Evolutionary conservation across 2,329 filamentous ascomycete species (phyloP).

Genomic region (Colletotrichum lentis): DNA sequence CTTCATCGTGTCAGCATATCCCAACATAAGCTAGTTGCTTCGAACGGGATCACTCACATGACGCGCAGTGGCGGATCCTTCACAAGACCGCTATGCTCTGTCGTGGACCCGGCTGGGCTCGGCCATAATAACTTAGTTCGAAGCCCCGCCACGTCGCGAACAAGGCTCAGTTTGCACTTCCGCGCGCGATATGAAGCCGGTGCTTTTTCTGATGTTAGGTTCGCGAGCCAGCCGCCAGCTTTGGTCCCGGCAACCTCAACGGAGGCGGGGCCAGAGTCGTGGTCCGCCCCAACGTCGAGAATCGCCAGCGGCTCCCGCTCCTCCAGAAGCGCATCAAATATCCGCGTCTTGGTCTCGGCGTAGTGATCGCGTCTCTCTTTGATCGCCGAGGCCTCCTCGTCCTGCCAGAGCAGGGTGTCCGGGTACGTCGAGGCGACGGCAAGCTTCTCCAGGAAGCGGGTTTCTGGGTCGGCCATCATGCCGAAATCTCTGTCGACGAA

Average conservation of each 20-base stretch:
- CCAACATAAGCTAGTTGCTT: neutral
- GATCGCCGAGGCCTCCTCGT: neutral
- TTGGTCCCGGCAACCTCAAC: neutral
- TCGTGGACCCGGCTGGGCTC: neutral
- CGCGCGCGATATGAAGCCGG: neutral
- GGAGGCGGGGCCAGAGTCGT: neutral
- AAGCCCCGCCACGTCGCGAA: constrained; percentile 11
- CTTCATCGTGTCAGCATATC: neutral
- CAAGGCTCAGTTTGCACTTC: constrained; percentile 1
- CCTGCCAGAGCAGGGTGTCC: constrained; percentile 8
- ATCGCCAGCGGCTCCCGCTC: constrained; percentile 17
- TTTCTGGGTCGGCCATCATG: neutral
- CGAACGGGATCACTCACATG: constrained; percentile 3
- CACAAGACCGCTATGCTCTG: neutral
- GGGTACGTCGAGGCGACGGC: constrained; percentile 24
- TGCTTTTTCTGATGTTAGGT: neutral
- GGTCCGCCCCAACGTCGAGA: constrained; percentile 10
- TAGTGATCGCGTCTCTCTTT: constrained; percentile 12
- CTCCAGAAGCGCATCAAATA: constrained; percentile 2
- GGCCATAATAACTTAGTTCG: constrained; percentile 21
- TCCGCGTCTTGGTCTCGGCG: constrained; percentile 4
- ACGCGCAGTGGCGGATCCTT: constrained; percentile 22
- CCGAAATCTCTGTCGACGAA: no score
- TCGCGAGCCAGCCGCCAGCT: neutral
- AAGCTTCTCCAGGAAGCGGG: constrained; percentile 15